phyloP scores from a whole-genome alignment of 2,329 filamentous ascomycete species.

The Teratosphaeria epicoccoides region DNA sequence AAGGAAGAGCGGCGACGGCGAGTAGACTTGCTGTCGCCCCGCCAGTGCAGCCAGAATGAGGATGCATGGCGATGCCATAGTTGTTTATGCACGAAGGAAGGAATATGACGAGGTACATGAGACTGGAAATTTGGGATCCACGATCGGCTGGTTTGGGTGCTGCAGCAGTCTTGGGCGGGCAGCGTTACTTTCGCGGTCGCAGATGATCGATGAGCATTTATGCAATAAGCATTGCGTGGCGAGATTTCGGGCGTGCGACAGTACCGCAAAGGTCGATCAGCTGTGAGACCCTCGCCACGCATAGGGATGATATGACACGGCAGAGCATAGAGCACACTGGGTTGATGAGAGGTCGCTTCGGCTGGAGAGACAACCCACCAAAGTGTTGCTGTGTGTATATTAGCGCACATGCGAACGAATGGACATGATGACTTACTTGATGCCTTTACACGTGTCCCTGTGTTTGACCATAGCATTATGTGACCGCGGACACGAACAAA shows the following conservation, averaged over 20 bases:
- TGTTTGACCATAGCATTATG: background rate
- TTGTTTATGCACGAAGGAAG: background rate
- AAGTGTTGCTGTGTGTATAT: background rate
- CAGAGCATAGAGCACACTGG: background rate
- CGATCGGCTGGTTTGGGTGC: background rate
- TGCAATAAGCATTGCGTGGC: background rate
- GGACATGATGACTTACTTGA: background rate
- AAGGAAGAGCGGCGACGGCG: conserved; percentile 6
- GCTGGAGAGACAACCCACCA: background rate
- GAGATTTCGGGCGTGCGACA: background rate
- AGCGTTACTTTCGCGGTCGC: background rate
- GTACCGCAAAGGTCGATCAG: background rate
- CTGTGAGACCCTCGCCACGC: background rate
- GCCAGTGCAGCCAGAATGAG: background rate
- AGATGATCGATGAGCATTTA: background rate
- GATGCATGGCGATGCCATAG: background rate
- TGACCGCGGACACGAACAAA: background rate
- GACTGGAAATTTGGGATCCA: background rate
- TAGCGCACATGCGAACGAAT: background rate
- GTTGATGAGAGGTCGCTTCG: background rate
- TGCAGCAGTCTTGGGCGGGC: background rate
- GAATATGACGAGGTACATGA: background rate
- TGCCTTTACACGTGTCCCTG: background rate
- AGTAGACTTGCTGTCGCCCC: background rate
- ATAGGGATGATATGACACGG: background rate